Base-by-base conservation (phyloP, 1,284 basidiomycete species). In the Boletellus deceptivus region DNA sequence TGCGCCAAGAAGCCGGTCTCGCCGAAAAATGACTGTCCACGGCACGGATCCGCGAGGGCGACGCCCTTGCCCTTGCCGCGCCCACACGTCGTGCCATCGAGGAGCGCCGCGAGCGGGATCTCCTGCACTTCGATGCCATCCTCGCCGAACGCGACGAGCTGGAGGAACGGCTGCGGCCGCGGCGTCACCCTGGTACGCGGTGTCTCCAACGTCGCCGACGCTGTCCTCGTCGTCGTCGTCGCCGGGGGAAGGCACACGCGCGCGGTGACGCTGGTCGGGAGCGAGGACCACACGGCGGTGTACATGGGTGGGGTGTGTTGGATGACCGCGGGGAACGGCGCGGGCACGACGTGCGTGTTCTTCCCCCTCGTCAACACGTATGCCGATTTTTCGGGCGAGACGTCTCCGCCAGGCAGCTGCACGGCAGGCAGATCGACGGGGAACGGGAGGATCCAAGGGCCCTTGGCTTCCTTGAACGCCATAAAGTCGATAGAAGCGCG, bases 61-160 rank as follows among this genome's bases (percentile, higher is more conserved):
- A 67, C 84, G 79, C 3, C 78, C 61, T 47, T 66, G 41, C 43
- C 64, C 60, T 70, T 69, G 18, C 64, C 61, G 3, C 20, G 34
- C 31, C 43, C 6, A 7, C 17, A 33, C 20, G 35, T 13, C 29
- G 29, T 31, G 11, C 29, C n/a, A 16, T 42, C 11, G 17, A 52
- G 34, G 41, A 76, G 64, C 34, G 64, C 61, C 2, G 70, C 59
- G 11, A 80, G 63, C 1, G 78, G 65, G 17, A 84, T 60, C 64
- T 91, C 89, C 55, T 85, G 82, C 1, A 83, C 77, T 63, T 91
- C 88, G 9, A 91, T 57, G 8, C 88, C 87, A 48, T 80, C 75
- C 53, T 85, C 82, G 33, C 81, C 74, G 47, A 90, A 78, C 11
- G 78, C 83, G 39, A 87, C 72, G 33, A 89, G 65, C 63, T 91